Evolutionary conservation across 345 rosid species (phyloP).

Genomic region (Psidium guajava): DNA sequence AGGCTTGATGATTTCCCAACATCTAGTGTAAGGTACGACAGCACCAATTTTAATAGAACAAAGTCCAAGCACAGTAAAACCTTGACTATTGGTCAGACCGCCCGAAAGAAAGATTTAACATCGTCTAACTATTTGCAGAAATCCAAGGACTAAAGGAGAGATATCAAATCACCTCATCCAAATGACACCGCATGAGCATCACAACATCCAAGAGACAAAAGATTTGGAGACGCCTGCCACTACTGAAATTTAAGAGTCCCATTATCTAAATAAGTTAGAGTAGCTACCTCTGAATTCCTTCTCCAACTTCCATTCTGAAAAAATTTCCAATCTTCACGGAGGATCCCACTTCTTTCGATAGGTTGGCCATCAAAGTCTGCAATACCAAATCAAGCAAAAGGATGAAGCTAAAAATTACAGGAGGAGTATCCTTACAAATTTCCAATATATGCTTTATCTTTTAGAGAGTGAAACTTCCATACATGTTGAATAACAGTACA

Average conservation of each 20-base stretch:
- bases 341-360: slow-evolving; percentile 76
- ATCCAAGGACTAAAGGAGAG: background rate
- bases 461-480: background rate
- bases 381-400: background rate
- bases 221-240: background rate
- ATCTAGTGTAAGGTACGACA: background rate
- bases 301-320: slow-evolving; percentile 95
- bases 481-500: background rate
- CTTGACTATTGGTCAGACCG: background rate
- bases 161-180: background rate
- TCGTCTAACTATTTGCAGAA: background rate
- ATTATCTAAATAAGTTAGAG: background rate
- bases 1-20: background rate
- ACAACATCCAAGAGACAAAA: background rate
- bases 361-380: slow-evolving; percentile 54
- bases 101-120: background rate
- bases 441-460: background rate
- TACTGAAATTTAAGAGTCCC: background rate
- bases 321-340: slow-evolving; percentile 67
- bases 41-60: background rate
- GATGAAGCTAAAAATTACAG: background rate
- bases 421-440: background rate
- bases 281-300: slow-evolving; percentile 80
- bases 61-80: background rate
- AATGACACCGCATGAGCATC: background rate